Conservation (phyloP, 192 early-diverging fungal genomes). For the Backusella liffmaniae region DNA sequence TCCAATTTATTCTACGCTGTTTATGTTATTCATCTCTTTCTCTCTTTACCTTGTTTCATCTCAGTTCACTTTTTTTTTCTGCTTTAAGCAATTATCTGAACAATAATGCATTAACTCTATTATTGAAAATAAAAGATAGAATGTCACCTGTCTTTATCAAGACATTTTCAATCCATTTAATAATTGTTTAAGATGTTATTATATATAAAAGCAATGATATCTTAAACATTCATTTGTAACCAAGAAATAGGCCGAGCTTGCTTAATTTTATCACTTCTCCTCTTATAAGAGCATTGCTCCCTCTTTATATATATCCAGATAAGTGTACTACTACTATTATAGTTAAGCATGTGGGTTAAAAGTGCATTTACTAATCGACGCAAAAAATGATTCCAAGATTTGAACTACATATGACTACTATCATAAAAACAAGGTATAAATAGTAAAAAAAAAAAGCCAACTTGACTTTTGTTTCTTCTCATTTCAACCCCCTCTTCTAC, state of each 20-base stretch:
- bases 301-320: not conserved
- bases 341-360: not conserved
- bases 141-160: not conserved
- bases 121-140: not conserved
- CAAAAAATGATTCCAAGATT: not conserved
- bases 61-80: not conserved
- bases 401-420: not conserved
- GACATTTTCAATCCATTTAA: not conserved
- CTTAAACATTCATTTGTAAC: no score
- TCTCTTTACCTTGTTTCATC: not conserved
- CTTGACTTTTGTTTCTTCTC: not conserved
- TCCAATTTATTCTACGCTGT: no score
- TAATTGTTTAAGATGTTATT: not conserved
- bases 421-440: not conserved
- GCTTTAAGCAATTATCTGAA: not conserved
- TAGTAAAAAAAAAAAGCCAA: no score
- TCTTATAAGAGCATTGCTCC: no score
- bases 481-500: not conserved
- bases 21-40: not conserved
- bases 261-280: not conserved
- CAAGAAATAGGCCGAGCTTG: not conserved
- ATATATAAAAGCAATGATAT: no score
- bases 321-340: not conserved
- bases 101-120: not conserved
- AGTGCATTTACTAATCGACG: not conserved